Conservation (phyloP, 2,329 filamentous ascomycete species). For the Geosmithia flava region DNA sequence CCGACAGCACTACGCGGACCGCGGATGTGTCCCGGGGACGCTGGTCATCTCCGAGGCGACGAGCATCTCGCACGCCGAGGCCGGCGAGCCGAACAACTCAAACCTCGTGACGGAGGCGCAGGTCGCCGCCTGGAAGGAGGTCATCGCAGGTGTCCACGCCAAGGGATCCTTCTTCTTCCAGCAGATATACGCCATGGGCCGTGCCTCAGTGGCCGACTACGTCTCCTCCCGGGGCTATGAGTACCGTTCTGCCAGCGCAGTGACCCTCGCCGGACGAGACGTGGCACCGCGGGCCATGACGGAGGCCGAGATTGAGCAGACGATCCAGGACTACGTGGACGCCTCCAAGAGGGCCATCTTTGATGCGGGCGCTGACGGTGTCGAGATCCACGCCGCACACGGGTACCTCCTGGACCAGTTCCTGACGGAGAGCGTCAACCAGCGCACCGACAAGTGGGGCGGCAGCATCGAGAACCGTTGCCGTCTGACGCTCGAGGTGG, state of each 20-base stretch:
- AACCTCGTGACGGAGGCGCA: constrained; percentile 44
- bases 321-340: constrained; percentile 49
- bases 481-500: constrained; percentile 42
- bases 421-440: constrained; percentile 29
- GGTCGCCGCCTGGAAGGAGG: constrained; percentile 42
- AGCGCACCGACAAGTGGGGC: constrained; percentile 21
- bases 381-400: constrained; percentile 37
- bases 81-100: constrained; percentile 27
- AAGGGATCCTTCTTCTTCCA: constrained; percentile 45
- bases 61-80: constrained; percentile 30
- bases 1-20: constrained; percentile 26
- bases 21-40: constrained; percentile 23
- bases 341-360: constrained; percentile 44
- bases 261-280: constrained; percentile 14
- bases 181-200: constrained; percentile 40
- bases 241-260: constrained; percentile 3
- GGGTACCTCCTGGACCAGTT: constrained; percentile 48
- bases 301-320: constrained; percentile 46
- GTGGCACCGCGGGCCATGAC: constrained; percentile 51
- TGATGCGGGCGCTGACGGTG: constrained; percentile 31
- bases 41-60: constrained; percentile 32
- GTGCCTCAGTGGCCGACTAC: constrained; percentile 11
- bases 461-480: constrained; percentile 18
- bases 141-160: constrained; percentile 49
- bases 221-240: constrained; percentile 1